Percentiles rank a stretch among this genome's conserved stretches.
Conservation (phyloP, 768 basidiomycete genomes). For the Tubosaeta sp. region DNA sequence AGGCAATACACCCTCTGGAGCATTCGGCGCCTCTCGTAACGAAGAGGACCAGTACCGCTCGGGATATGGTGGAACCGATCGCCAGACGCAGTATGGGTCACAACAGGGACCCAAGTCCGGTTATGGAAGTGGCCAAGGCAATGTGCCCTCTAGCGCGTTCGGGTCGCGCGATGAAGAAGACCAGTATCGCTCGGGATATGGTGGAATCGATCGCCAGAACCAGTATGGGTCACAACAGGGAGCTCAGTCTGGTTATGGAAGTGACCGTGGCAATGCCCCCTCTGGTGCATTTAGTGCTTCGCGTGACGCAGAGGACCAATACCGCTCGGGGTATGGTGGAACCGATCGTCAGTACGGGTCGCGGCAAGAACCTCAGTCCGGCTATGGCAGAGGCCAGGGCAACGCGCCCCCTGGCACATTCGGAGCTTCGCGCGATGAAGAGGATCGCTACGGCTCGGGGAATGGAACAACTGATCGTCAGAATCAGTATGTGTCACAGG, state of each 20-base stretch:
- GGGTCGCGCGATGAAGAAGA: slow-evolving; percentile 8
- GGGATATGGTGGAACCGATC: neutral
- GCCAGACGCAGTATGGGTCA: slow-evolving; percentile 7
- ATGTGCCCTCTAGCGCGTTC: slow-evolving; percentile 18
- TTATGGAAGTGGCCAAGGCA: slow-evolving; percentile 2
- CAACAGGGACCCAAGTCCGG: slow-evolving; percentile 2
- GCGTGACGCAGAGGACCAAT: slow-evolving; percentile 6
- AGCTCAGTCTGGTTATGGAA: slow-evolving; percentile 1
- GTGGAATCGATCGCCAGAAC: slow-evolving; percentile 5
- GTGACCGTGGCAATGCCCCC: slow-evolving; percentile 7
- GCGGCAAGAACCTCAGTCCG: slow-evolving; percentile 1
- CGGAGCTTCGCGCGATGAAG: slow-evolving; percentile 7
- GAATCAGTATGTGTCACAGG: slow-evolving; percentile 9
- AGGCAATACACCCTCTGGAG: no score
- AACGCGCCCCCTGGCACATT: slow-evolving; percentile 20
- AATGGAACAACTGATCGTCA: slow-evolving; percentile 7
- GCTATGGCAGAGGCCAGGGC: slow-evolving; percentile 1
- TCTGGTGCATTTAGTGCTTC: slow-evolving; percentile 15
- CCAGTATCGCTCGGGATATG: slow-evolving; percentile 4
- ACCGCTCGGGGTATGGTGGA: slow-evolving; percentile 6
- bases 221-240: slow-evolving; percentile 10
- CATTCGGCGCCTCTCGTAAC: no score
- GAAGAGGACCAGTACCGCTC: no score
- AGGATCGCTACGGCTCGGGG: slow-evolving; percentile 3
- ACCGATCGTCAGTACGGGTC: slow-evolving; percentile 7